These are phyloP conservation scores for Corylus heterophylla DNA, from an alignment of 306 rosid genomes.

Conservation along the genomic window DNA sequence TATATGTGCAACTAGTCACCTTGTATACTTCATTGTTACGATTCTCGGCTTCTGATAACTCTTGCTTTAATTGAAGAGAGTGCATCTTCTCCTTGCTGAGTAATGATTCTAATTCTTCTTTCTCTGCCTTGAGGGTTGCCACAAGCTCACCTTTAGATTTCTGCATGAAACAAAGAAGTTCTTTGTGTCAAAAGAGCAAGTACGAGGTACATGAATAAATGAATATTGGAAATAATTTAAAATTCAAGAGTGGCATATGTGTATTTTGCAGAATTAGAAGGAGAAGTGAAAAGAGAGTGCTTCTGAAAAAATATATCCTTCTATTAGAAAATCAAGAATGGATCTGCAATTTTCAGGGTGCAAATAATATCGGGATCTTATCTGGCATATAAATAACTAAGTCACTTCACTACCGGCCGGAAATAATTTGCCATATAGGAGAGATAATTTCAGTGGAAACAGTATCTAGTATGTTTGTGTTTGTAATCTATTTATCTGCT, in stretches of 20 bases:
- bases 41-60: slow-evolving; percentile 65
- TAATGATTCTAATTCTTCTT: slow-evolving; percentile 73
- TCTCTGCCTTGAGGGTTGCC: slow-evolving; percentile 65
- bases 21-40: slow-evolving; percentile 81
- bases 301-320: background rate
- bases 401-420: background rate
- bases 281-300: background rate
- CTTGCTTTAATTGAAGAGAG: slow-evolving; percentile 77
- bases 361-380: background rate
- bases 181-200: background rate
- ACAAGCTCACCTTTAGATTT: slow-evolving; percentile 59
- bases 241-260: background rate
- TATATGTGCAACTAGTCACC: slow-evolving; percentile 41
- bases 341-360: background rate
- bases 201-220: background rate
- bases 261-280: background rate
- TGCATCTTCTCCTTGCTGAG: slow-evolving; percentile 67
- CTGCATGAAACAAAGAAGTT: slow-evolving; percentile 43
- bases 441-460: background rate
- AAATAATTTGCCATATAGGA: background rate
- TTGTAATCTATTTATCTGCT: background rate
- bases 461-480: background rate
- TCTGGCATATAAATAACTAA: background rate
- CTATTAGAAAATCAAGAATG: background rate
- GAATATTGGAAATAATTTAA: background rate